Percentiles rank a stretch among this genome's conserved stretches.
Evolutionary conservation across 306 rosid genomes (phyloP).

Genomic region (Quercus cerris): DNA sequence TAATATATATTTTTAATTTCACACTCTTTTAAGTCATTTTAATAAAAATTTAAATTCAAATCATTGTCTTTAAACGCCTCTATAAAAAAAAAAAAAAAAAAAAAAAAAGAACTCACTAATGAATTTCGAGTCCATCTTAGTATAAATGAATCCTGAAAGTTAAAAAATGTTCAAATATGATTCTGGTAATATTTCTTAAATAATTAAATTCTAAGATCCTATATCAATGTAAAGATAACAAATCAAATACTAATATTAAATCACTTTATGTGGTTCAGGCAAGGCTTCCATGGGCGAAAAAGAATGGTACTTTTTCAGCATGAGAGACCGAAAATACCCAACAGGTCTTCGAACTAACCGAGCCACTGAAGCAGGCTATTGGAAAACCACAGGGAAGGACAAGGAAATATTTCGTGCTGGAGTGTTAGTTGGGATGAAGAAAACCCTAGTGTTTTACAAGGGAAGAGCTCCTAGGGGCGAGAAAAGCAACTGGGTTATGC

Average conservation of each 20-base stretch:
- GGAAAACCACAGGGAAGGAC: constrained; percentile 98
- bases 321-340: constrained; percentile 82
- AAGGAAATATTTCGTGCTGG: constrained; percentile 60
- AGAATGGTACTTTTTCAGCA: constrained; percentile 87
- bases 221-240: neutral
- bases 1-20: too few species aligned
- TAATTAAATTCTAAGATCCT: neutral
- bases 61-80: too few species aligned
- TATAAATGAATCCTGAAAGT: too few species aligned
- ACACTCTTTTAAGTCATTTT: too few species aligned
- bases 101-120: too few species aligned
- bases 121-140: too few species aligned
- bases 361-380: constrained; percentile 89
- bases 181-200: too few species aligned
- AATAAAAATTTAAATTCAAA: too few species aligned
- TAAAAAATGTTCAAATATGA: too few species aligned
- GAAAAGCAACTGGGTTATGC: constrained; percentile 97
- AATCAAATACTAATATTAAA: neutral
- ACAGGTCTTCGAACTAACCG: constrained; percentile 87
- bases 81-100: too few species aligned
- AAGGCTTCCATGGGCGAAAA: constrained; percentile 92
- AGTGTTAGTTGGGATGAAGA: constrained; percentile 82
- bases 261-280: constrained; percentile 28
- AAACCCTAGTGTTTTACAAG: constrained; percentile 87
- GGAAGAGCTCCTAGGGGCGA: constrained; percentile 97